Conservation (phyloP, 257 asterid genomes). For the Handroanthus guayacan region DNA sequence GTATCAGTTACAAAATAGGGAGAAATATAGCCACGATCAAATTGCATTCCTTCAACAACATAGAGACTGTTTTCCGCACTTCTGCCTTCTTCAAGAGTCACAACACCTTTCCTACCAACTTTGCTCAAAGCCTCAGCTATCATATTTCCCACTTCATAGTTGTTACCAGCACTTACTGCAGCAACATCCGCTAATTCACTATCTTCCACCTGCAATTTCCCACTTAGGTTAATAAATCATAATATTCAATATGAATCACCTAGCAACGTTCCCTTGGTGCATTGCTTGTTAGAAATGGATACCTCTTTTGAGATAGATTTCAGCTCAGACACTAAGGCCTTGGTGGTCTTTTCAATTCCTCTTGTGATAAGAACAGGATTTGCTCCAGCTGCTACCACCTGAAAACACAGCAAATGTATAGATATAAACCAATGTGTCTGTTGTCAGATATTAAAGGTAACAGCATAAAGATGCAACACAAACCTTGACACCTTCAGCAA, state of each 20-base stretch:
- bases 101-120: slow-evolving; percentile 97
- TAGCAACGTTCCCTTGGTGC: background rate
- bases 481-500: slow-evolving; percentile 98
- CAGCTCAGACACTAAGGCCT: slow-evolving; percentile 92
- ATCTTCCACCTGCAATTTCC: slow-evolving; percentile 79
- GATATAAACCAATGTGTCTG: background rate
- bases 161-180: slow-evolving; percentile 98
- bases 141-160: slow-evolving; percentile 90
- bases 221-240: slow-evolving; percentile 10
- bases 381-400: slow-evolving; percentile 99
- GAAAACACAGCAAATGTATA: slow-evolving; percentile 14
- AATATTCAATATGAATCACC: background rate
- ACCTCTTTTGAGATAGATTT: slow-evolving; percentile 92
- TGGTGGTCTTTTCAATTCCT: slow-evolving; percentile 93
- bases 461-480: slow-evolving; percentile 20
- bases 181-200: slow-evolving; percentile 98
- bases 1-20: slow-evolving; percentile 94
- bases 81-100: slow-evolving; percentile 96
- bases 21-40: slow-evolving; percentile 93
- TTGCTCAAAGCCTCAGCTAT: slow-evolving; percentile 97
- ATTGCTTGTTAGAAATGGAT: slow-evolving; percentile 3
- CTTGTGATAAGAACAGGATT: slow-evolving; percentile 94
- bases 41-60: slow-evolving; percentile 98
- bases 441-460: background rate
- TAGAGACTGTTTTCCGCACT: slow-evolving; percentile 88